Percentiles rank a stretch among this genome's conserved stretches.
Conservation (phyloP, 257 asterid species). For the Solanum commersonii region DNA sequence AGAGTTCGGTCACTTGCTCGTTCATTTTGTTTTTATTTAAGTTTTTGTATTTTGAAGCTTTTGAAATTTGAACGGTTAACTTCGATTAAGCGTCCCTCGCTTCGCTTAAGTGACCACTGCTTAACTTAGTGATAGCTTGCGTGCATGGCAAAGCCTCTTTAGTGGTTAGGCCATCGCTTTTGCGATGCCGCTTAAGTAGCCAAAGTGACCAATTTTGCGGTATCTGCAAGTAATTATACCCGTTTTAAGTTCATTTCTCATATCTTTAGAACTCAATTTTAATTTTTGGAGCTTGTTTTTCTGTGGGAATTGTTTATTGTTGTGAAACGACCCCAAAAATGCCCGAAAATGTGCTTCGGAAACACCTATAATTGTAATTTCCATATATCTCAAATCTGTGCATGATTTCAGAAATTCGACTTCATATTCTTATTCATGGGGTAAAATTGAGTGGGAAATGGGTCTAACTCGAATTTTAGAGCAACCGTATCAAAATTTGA, state of each 20-base stretch:
- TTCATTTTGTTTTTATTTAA: neutral
- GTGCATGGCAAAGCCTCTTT: neutral
- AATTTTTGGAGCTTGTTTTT: neutral
- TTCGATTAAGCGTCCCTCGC: no score
- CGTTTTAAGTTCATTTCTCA: neutral
- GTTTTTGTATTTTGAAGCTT: neutral
- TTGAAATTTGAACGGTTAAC: neutral
- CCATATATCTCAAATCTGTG: no score
- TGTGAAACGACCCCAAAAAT: no score
- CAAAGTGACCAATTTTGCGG: no score
- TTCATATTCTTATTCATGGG: no score
- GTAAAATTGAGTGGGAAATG: no score
- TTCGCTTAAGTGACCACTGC: neutral
- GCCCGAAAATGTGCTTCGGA: no score
- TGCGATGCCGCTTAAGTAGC: neutral
- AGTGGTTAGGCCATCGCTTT: neutral
- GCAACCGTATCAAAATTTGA: no score
- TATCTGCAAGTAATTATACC: neutral
- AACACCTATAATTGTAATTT: no score
- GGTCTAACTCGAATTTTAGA: no score
- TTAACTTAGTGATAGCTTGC: neutral
- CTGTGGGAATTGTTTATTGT: no score
- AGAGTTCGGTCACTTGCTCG: neutral
- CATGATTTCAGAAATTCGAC: no score
- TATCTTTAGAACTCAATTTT: neutral